These are phyloP conservation scores for Pichia sp. DNA, from an alignment of 1,139 yeast species.

Conservation along the genomic window DNA sequence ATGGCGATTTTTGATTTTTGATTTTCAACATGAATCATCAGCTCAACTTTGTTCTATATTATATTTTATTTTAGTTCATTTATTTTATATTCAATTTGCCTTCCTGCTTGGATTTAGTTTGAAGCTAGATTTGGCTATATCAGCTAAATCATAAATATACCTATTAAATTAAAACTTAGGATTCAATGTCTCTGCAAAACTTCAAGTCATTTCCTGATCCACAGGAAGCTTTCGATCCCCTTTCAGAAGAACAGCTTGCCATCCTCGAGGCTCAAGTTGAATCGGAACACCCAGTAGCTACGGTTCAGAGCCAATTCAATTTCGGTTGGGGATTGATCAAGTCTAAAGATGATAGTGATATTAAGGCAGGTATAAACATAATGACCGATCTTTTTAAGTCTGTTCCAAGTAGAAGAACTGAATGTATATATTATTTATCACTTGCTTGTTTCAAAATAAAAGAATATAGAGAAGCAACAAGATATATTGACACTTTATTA, in stretches of 20 bases:
- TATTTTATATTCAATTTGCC: too few relatives aligned
- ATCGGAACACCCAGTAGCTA: conserved; percentile 72
- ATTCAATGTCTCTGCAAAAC: conserved; percentile 3
- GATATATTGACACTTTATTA: conserved; percentile 74
- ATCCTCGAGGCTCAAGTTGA: conserved; percentile 72
- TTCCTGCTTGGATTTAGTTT: not conserved
- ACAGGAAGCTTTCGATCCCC: conserved; percentile 41
- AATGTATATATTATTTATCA: conserved; percentile 80
- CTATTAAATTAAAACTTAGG: not conserved
- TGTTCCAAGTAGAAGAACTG: conserved; percentile 79
- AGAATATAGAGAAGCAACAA: conserved; percentile 77
- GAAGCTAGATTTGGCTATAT: not conserved
- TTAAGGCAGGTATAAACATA: conserved; percentile 66
- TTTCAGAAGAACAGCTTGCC: conserved; percentile 67
- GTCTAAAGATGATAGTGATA: conserved; percentile 54
- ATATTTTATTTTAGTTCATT: too few relatives aligned
- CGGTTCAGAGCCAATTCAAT: conserved; percentile 82
- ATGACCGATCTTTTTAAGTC: conserved; percentile 70
- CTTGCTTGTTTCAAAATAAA: conserved; percentile 86
- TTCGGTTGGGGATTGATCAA: conserved; percentile 95
- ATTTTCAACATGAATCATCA: too few relatives aligned
- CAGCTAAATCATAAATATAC: not conserved
- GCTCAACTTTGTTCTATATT: too few relatives aligned
- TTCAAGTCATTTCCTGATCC: conserved; percentile 26
- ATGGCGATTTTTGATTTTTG: too few relatives aligned